Evolutionary conservation across 768 basidiomycete species (phyloP).

Genomic region (Nevesoporus exiguus): DNA sequence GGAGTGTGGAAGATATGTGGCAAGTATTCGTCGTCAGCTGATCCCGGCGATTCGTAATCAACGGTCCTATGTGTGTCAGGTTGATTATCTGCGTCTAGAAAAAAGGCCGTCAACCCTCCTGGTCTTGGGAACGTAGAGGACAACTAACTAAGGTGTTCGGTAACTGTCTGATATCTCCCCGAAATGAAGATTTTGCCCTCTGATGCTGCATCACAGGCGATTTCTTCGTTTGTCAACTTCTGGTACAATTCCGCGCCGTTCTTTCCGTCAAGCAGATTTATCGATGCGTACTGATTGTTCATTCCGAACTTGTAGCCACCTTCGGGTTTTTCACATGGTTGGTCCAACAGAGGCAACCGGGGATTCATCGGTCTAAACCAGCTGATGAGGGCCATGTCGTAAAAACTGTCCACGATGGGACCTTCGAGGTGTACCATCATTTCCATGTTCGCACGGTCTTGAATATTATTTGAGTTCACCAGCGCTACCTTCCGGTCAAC

Average conservation of each 20-base stretch:
- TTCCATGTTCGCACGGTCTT: conserved; percentile 50
- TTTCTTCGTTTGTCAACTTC: conserved; percentile 15
- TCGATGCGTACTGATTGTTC: conserved; percentile 31
- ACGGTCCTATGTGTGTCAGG: conserved; percentile 32
- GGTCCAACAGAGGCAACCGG: conserved; percentile 39
- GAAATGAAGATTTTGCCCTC: conserved; percentile 25
- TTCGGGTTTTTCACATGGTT: conserved; percentile 30
- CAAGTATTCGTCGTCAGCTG: conserved; percentile 46
- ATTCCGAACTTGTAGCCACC: conserved; percentile 39
- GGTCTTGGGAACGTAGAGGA: background rate
- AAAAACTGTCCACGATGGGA: conserved; percentile 63
- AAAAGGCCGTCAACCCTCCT: conserved; percentile 10
- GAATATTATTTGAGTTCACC: conserved; percentile 67
- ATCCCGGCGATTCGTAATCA: conserved; percentile 23
- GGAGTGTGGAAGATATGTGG: conserved; percentile 59
- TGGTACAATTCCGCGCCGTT: conserved; percentile 25
- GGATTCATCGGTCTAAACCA: conserved; percentile 52
- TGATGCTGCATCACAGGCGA: conserved; percentile 5
- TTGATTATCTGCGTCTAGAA: conserved; percentile 35
- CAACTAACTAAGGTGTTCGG: conserved; percentile 39
- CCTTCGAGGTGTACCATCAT: conserved; percentile 73
- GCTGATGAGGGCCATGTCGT: conserved; percentile 64
- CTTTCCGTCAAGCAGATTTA: conserved; percentile 26
- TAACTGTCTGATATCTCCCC: conserved; percentile 36
- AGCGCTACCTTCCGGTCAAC: conserved; percentile 66